A percentile compares a stretch with the other conserved stretches of the same genome.
These are phyloP conservation scores for Annulohypoxylon moriforme DNA, from an alignment of 495 filamentous ascomycete genomes.

Conservation along the genomic window DNA sequence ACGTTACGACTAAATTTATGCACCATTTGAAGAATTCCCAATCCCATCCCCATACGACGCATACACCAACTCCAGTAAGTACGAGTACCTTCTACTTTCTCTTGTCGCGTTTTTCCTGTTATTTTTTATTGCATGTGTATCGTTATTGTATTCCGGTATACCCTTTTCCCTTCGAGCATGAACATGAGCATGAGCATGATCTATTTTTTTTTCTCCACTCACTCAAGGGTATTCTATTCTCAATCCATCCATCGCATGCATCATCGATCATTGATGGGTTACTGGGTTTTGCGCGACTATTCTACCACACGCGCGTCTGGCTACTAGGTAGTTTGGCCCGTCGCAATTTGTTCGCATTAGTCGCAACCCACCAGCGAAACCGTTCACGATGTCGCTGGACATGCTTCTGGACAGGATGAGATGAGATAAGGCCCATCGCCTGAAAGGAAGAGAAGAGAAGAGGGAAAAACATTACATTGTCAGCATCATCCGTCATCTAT, in stretches of 20 bases:
- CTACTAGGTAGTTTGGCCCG: slow-evolving; percentile 7
- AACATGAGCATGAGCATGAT: slow-evolving; percentile 15
- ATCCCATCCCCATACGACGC: background rate
- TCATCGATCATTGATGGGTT: background rate
- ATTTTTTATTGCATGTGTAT: slow-evolving; percentile 4
- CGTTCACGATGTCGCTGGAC: background rate
- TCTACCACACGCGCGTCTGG: slow-evolving; percentile 28
- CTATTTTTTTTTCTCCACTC: slow-evolving; percentile 20
- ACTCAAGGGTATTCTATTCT: slow-evolving; percentile 11
- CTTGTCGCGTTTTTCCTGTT: slow-evolving; percentile 1
- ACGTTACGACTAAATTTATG: slow-evolving; percentile 33
- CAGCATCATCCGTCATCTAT: background rate
- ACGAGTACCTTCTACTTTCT: slow-evolving; percentile 39
- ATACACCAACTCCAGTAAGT: slow-evolving; percentile 32
- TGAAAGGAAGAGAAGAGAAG: too few species aligned
- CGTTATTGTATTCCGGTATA: slow-evolving; percentile 28
- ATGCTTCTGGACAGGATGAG: background rate
- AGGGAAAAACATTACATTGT: background rate
- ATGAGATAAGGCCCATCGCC: background rate
- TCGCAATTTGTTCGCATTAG: slow-evolving; percentile 9
- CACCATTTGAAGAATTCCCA: slow-evolving; percentile 6
- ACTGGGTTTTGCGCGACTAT: slow-evolving; percentile 33
- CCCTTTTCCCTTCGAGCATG: slow-evolving; percentile 5
- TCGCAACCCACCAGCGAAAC: background rate
- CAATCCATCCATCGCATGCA: slow-evolving; percentile 8